A percentile compares a stretch with the other conserved stretches of the same genome.
Conservation (phyloP, 441 rosid species). For the Eruca vesicaria region DNA sequence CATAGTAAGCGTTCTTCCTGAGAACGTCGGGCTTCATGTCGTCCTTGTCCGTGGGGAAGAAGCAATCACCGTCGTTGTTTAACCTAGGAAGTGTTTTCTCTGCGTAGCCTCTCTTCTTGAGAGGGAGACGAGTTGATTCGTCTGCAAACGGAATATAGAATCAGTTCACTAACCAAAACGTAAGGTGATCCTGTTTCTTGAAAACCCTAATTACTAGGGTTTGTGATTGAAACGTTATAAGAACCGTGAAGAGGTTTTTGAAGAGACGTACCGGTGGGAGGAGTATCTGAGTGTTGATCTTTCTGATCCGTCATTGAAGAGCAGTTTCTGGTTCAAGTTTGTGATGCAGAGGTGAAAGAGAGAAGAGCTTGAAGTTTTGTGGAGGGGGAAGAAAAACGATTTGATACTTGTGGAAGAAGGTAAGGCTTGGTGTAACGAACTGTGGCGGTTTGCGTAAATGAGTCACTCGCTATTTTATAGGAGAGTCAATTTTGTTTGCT, state of each 20-base stretch:
- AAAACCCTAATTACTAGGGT: conserved; percentile 1
- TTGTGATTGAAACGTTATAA: neutral
- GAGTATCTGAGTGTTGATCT: neutral
- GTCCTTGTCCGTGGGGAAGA: neutral
- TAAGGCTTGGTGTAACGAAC: neutral
- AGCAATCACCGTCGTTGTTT: neutral
- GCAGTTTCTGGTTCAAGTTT: neutral
- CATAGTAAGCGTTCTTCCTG: neutral
- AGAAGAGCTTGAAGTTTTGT: neutral
- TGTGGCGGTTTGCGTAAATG: neutral
- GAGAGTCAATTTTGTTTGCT: neutral
- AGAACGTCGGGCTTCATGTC: neutral
- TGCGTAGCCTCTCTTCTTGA: conserved; percentile 1
- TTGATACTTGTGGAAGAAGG: conserved; percentile 24
- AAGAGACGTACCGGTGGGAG: neutral
- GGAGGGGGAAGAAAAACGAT: neutral
- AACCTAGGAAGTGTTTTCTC: neutral
- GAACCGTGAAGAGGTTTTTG: neutral
- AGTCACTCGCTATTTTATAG: neutral
- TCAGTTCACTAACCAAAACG: neutral
- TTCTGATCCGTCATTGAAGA: conserved; percentile 19
- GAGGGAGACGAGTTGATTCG: neutral
- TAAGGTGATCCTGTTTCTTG: neutral
- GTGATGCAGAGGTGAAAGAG: conserved; percentile 10
- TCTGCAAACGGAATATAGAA: conserved; percentile 7